Base-by-base conservation (phyloP, 1,284 basidiomycete genomes). In the Inonotus hispidus region DNA sequence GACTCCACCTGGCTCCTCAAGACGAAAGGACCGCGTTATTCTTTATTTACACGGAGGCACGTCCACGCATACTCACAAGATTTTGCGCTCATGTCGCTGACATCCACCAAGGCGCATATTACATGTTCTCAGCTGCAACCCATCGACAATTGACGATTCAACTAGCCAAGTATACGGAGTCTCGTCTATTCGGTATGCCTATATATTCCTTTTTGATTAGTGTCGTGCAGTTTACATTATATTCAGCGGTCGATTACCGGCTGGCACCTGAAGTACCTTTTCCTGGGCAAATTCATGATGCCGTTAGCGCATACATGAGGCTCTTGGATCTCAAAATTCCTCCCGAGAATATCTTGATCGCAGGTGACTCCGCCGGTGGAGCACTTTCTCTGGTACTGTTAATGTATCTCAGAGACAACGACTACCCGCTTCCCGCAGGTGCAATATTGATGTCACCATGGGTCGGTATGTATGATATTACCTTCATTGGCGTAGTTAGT, bases 181-280 rank as follows among this genome's bases (percentile, higher is more conserved):
- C 93, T 32, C 85, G 97, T 37, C 87, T 98, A n/a, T 98, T 98
- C 74, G 92, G 93, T 93, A 68, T 57, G 86, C 77, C 19, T 19
- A 35, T 29, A n/a, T n/a, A 25, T 27, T 8, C 43, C 38, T 25
- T 32, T 8, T 32, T 4, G 32, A 32, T n/a, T 16, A 8, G 19
- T 58, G 35, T 6, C 16, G 13, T 8, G 16, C 14, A 23, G 13
- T 38, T 3, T 21, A n/a, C 58, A 27, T n/a, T 14, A 59, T 54
- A 7, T 43, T 47, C 67, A 94, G 92, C 93, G n/a, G 79, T 98
- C 67, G 95, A 98, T 71, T 99, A 99, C 74, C 90, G 96, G 19
- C 80, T 99, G 32, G 95, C 96, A 0, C 96, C 96, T 1, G 96
- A 98, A 72, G 93, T 93, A 6, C 81, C 84, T 35, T 99, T 99